Conservation (phyloP, 2,329 filamentous ascomycete species). For the Venturia carpophila region DNA sequence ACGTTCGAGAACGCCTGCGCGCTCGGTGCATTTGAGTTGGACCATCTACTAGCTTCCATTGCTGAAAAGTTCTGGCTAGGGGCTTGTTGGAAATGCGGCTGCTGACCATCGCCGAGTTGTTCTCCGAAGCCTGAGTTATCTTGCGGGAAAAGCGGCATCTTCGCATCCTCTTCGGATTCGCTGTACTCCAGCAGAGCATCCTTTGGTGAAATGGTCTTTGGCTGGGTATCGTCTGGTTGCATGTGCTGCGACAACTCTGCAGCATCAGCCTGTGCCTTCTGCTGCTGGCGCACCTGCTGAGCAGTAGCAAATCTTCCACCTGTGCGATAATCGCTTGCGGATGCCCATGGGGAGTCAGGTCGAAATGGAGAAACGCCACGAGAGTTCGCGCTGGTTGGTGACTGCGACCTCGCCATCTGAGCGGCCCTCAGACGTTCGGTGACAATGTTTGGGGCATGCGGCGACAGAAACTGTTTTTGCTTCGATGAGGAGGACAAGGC, state of each 20-base stretch:
- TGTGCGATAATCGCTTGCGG: slow-evolving; percentile 6
- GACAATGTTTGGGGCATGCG: slow-evolving; percentile 47
- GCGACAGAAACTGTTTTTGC: slow-evolving; percentile 41
- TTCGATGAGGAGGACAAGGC: slow-evolving; percentile 35
- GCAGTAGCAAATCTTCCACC: slow-evolving; percentile 43
- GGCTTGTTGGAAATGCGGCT: slow-evolving; percentile 1
- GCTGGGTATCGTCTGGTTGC: slow-evolving; percentile 31
- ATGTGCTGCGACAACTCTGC: slow-evolving; percentile 35
- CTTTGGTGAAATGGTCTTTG: slow-evolving; percentile 88
- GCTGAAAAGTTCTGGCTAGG: background rate
- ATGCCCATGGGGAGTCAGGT: slow-evolving; percentile 43
- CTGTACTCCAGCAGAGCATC: slow-evolving; percentile 82
- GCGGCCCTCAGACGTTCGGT: slow-evolving; percentile 70
- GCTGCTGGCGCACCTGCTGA: slow-evolving; percentile 53
- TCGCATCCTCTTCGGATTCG: slow-evolving; percentile 61
- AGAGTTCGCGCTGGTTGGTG: slow-evolving; percentile 43
- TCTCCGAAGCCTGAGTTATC: slow-evolving; percentile 25
- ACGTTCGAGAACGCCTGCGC: slow-evolving; percentile 22
- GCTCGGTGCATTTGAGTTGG: slow-evolving; percentile 12
- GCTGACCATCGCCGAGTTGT: slow-evolving; percentile 14
- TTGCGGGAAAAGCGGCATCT: slow-evolving; percentile 63
- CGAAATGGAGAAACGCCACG: slow-evolving; percentile 77
- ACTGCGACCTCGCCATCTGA: slow-evolving; percentile 58
- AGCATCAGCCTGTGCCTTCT: slow-evolving; percentile 53
- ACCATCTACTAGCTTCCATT: slow-evolving; percentile 2